phyloP scores from a whole-genome alignment of 2,329 filamentous ascomycete species.

The Stenocarpella maydis region DNA sequence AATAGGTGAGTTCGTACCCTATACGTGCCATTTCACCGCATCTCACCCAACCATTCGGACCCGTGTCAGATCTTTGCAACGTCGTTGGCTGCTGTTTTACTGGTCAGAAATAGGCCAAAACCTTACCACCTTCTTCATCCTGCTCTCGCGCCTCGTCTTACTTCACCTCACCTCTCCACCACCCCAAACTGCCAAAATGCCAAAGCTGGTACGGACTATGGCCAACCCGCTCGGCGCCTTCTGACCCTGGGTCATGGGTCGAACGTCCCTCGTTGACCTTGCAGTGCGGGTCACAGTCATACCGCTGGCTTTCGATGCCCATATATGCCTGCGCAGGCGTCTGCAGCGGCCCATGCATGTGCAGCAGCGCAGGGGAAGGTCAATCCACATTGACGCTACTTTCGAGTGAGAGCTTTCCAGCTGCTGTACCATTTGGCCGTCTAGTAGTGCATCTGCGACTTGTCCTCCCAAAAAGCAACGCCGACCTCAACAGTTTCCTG shows the following conservation, averaged over 20 bases:
- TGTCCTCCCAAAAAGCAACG: neutral
- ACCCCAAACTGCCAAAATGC: neutral
- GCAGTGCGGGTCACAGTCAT: neutral
- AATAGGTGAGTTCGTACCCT: slow-evolving; percentile 58
- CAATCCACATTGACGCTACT: slow-evolving; percentile 1
- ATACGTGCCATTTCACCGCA: slow-evolving; percentile 39
- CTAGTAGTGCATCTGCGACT: neutral
- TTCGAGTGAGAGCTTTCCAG: neutral
- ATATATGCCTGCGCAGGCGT: neutral
- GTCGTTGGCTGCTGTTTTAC: slow-evolving; percentile 53
- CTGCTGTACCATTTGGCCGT: neutral
- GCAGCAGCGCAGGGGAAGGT: neutral
- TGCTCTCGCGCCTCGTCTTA: slow-evolving; percentile 37
- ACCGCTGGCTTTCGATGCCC: slow-evolving; percentile 6
- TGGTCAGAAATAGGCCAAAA: slow-evolving; percentile 37
- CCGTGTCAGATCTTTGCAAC: slow-evolving; percentile 54
- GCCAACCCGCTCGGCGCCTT: neutral
- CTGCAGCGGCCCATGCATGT: neutral
- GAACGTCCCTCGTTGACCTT: neutral
- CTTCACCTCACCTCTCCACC: slow-evolving; percentile 29
- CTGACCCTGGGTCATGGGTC: slow-evolving; percentile 1
- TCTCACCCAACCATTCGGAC: slow-evolving; percentile 57
- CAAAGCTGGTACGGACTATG: slow-evolving; percentile 24
- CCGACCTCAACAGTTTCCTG: neutral
- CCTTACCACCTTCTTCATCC: slow-evolving; percentile 38